Base-by-base conservation (phyloP, 371 early-diverging fungal species). In the Apophysomyces ossiformis region DNA sequence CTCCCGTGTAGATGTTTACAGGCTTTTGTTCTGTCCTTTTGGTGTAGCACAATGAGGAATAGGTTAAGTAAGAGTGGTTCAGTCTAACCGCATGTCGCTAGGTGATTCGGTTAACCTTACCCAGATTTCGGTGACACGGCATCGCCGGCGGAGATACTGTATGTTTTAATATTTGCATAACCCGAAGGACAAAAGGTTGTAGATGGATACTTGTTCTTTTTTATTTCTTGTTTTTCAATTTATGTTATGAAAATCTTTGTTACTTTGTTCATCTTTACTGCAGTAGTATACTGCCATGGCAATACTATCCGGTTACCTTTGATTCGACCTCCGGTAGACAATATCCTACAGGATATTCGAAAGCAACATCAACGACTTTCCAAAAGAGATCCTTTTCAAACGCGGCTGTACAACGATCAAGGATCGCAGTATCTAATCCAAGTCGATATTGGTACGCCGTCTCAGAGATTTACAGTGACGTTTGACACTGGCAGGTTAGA, bases 401-500 rank as follows among this genome's bases (percentile, higher is more conserved):
- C 45, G 15, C 36, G 44, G 1, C 50, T 74, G 2, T 67, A 69
- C 54, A 68, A 72, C 26, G 68, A 72, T 46, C 58, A 71, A 56
- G 72, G 72, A 37, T 71, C 72, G 11, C 68, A 67, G 21, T 71
- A 71, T 47, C 60, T 71, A 39, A 64, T 71, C 6, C 47, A 61
- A 35, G 72, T 71, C 7, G 65, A 61, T 18, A 62, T 71, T 26
- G 72, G 72, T 12, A 68, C 68, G 0, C 72, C 72, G 1, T 50
- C 65, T 6, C 72, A 71, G 38, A 59, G 37, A 26, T 71, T 71
- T 39, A 58, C 62, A 6, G 72, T 71, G 32, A 67, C 72, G 8
- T 56, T 71, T 18, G 72, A 71, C 62, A 71, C 72, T 39, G 72
- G 72, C 39, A 70, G 71, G 71, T 67, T 67, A 65, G 60, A 56